Evolutionary conservation across 2,329 filamentous ascomycete species (phyloP).

Genomic region (Calonectria henricotiae): DNA sequence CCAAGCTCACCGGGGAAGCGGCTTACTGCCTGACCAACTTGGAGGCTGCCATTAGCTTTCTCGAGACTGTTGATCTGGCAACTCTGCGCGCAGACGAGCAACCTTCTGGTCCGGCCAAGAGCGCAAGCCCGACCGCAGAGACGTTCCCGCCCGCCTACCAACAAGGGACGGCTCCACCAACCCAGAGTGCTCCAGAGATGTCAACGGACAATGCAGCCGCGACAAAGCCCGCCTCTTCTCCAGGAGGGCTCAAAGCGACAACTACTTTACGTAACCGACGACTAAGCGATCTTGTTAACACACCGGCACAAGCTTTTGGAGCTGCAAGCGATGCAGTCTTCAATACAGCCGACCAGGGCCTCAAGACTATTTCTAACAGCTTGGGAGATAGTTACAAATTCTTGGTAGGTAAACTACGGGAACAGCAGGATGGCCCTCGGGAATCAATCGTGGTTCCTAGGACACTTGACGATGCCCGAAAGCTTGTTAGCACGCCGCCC

Average conservation of each 20-base stretch:
- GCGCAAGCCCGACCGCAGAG: constrained; percentile 66
- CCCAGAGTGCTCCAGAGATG: constrained; percentile 55
- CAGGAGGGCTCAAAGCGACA: constrained; percentile 63
- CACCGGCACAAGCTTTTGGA: constrained; percentile 85
- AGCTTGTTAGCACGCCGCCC: constrained; percentile 84
- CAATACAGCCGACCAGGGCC: constrained; percentile 89
- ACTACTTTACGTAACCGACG: constrained; percentile 78
- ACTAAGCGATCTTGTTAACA: constrained; percentile 89
- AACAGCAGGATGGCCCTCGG: constrained; percentile 69
- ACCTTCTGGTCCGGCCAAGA: constrained; percentile 78
- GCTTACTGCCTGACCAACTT: constrained; percentile 97
- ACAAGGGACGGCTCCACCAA: constrained; percentile 61
- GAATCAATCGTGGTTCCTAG: constrained; percentile 80
- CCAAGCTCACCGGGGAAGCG: constrained; percentile 91
- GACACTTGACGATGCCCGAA: constrained; percentile 93
- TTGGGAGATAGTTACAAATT: constrained; percentile 96
- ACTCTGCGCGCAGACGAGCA: constrained; percentile 87
- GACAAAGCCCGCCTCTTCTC: constrained; percentile 58
- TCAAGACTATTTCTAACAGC: constrained; percentile 93
- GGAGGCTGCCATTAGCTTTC: constrained; percentile 93
- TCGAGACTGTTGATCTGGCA: constrained; percentile 95
- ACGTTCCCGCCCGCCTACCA: constrained; percentile 74
- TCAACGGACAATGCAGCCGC: constrained; percentile 56
- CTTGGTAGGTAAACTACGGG: constrained; percentile 88
- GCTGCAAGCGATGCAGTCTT: constrained; percentile 89